A percentile compares a stretch with the other conserved stretches of the same genome.
Conservation (phyloP, 2,329 filamentous ascomycete genomes). For the Arthrinium phaeospermum region DNA sequence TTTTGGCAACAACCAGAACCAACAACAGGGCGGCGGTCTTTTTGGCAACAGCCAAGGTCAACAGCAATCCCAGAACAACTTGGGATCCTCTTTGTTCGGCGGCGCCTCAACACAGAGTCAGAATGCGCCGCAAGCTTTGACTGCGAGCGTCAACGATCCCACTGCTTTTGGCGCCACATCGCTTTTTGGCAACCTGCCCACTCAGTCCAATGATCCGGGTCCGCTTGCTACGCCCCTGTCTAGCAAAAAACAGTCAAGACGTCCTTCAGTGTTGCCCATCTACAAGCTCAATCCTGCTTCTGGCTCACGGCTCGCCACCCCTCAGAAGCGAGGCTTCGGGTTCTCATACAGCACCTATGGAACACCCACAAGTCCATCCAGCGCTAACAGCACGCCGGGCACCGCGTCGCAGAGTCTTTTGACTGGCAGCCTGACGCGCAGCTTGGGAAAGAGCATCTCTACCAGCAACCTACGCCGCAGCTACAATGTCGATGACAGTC, state of each 20-base stretch:
- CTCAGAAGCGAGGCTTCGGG: slow-evolving; percentile 85
- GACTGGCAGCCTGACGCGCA: slow-evolving; percentile 68
- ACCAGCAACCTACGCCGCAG: slow-evolving; percentile 84
- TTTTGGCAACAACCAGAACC: slow-evolving; percentile 57
- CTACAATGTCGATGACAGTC: slow-evolving; percentile 83
- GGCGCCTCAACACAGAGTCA: slow-evolving; percentile 54
- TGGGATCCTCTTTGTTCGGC: slow-evolving; percentile 65
- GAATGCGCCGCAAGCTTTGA: slow-evolving; percentile 68
- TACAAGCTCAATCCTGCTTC: slow-evolving; percentile 86
- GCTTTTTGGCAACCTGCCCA: slow-evolving; percentile 76
- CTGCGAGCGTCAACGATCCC: slow-evolving; percentile 80
- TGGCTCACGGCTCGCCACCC: slow-evolving; percentile 79
- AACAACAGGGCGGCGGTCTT: slow-evolving; percentile 49
- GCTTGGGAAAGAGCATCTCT: slow-evolving; percentile 85
- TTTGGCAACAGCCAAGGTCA: slow-evolving; percentile 56
- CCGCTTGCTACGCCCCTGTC: slow-evolving; percentile 90
- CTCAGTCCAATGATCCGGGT: slow-evolving; percentile 70
- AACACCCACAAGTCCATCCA: slow-evolving; percentile 74
- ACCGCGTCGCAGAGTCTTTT: slow-evolving; percentile 70
- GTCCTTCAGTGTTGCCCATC: slow-evolving; percentile 80
- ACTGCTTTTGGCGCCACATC: slow-evolving; percentile 90
- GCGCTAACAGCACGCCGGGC: slow-evolving; percentile 72
- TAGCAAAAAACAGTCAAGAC: slow-evolving; percentile 75
- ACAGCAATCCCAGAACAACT: slow-evolving; percentile 51
- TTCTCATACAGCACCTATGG: slow-evolving; percentile 94